These are phyloP conservation scores for Coemansia sp. DNA, from an alignment of 192 early-diverging fungal genomes.

Conservation along the genomic window DNA sequence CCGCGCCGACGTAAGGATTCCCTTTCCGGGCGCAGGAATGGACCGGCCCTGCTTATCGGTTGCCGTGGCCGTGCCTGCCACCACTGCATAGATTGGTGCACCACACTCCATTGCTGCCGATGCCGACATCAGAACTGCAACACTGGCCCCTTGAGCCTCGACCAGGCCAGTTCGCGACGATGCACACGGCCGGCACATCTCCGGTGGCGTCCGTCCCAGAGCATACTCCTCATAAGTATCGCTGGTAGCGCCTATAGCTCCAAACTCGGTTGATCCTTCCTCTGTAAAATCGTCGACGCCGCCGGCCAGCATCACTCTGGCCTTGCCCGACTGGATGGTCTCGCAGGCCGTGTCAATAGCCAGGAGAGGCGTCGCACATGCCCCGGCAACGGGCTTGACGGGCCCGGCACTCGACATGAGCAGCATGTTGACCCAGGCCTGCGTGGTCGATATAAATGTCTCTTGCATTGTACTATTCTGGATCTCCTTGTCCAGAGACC, in stretches of 20 bases:
- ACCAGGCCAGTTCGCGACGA: constrained; percentile 88
- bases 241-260: constrained; percentile 92
- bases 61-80: constrained; percentile 82
- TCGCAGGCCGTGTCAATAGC: constrained; percentile 88
- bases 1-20: constrained; percentile 85
- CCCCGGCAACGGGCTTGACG: constrained; percentile 70
- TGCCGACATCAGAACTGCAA: constrained; percentile 86
- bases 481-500: constrained; percentile 67
- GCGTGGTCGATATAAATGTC: constrained; percentile 91
- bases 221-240: constrained; percentile 78
- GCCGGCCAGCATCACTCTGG: constrained; percentile 86
- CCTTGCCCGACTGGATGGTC: constrained; percentile 82
- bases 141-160: constrained; percentile 86
- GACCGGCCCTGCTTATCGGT: constrained; percentile 94
- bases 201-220: constrained; percentile 77
- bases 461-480: constrained; percentile 86
- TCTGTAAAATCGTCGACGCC: constrained; percentile 87
- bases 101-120: constrained; percentile 85
- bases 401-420: constrained; percentile 87
- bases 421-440: constrained; percentile 95
- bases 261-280: constrained; percentile 85
- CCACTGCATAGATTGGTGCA: constrained; percentile 85
- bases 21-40: constrained; percentile 91
- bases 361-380: constrained; percentile 87
- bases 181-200: constrained; percentile 88